phyloP scores from a whole-genome alignment of 805 yeast genomes.

The Candida ortonii region DNA sequence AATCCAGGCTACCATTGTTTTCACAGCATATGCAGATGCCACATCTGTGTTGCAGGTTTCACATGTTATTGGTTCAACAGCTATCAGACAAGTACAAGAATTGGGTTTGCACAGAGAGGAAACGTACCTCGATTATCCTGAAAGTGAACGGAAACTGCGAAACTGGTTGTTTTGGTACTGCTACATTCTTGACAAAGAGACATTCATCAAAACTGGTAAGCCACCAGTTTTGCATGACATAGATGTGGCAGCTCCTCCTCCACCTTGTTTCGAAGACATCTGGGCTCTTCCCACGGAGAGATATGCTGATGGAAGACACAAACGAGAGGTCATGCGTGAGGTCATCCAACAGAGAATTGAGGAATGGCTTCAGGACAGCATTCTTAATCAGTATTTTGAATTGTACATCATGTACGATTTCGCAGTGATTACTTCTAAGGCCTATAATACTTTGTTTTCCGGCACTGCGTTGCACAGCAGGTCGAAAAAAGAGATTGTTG shows the following conservation, averaged over 20 bases:
- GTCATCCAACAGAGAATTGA: conserved; percentile 11
- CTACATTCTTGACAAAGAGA: conserved; percentile 44
- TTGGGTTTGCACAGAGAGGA: conserved; percentile 56
- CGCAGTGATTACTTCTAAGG: conserved; percentile 25
- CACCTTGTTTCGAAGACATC: conserved; percentile 21
- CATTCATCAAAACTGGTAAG: conserved; percentile 45
- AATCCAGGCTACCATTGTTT: conserved; percentile 49
- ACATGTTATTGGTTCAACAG: conserved; percentile 41
- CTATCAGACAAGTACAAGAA: conserved; percentile 53
- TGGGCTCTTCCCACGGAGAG: conserved; percentile 21
- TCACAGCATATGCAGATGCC: conserved; percentile 39
- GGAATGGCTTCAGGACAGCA: conserved; percentile 1
- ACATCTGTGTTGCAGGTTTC: conserved; percentile 38
- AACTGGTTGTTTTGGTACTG: conserved; percentile 49
- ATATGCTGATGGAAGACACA: conserved; percentile 10
- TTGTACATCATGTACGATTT: conserved; percentile 22
- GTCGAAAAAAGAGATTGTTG: conserved; percentile 15
- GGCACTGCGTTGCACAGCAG: conserved; percentile 27
- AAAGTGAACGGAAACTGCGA: conserved; percentile 37
- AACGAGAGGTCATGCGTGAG: conserved; percentile 9
- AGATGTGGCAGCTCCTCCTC: conserved; percentile 37
- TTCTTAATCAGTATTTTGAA: conserved; percentile 6
- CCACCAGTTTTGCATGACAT: conserved; percentile 43
- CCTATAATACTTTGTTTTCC: conserved; percentile 28
- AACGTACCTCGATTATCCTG: conserved; percentile 35